Base-by-base conservation (phyloP, 2,329 filamentous ascomycete species). In the Neodidymelliopsis sp. region DNA sequence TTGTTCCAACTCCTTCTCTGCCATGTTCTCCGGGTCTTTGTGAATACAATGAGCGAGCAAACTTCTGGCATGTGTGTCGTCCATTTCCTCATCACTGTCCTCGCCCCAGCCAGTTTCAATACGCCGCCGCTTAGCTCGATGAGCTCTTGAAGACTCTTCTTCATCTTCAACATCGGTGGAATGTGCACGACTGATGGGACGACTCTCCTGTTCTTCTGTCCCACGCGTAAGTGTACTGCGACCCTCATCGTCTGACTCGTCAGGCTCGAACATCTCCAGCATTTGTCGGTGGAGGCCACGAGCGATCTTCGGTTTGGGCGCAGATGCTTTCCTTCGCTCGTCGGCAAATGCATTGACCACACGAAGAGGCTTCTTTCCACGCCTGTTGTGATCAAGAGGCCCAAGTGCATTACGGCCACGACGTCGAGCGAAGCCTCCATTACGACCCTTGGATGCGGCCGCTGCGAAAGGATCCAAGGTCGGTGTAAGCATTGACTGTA, bases 121-220 rank as follows among this genome's bases (percentile, higher is more conserved):
- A 49, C 77, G 78, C 45, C 75, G 71, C 30, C 77, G 73, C 61
- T 79, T 80, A 18, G 69, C 65, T 51, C 74, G 74, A 10, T 74
- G 74, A 23, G 74, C 74, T 34, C 74, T 69, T 13, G 73, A 70
- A 13, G 75, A 77, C 30, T 79, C 77, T 30, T 80, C 75, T 15
- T 61, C 60, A 39, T 82, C 80, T 33, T 78, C 82, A 2, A 78
- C 75, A 23, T 79, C 80, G 12, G 65, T 69, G 2, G 70, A 73
- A 25, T 79, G 84, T 67, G 81, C 79, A 30, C 88, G 90, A 71
- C 90, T 96, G 33, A 86, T 85, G 37, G 88, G 88, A 30, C 88
- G 84, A 56, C 90, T 96, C 52, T 94, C 92, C 24, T 86, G 85
- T 57, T 94, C 92, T 67, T 96, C 92, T 0, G 90, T 95, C 67